Base-by-base conservation (phyloP, 2,329 filamentous ascomycete species). In the Pseudogymnoascus sp. region DNA sequence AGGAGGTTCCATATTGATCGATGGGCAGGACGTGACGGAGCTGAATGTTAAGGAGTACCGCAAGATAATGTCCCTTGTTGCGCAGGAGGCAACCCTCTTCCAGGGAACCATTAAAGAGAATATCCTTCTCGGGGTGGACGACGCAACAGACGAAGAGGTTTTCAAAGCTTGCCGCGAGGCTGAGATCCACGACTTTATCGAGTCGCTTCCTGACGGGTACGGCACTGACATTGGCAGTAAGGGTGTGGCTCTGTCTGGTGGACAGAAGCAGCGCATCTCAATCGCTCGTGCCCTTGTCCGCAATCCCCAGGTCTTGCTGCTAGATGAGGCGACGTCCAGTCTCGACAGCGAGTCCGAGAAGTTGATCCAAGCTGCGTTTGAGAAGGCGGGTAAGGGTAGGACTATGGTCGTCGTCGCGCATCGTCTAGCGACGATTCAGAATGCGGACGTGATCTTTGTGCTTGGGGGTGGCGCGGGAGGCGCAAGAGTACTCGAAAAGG, bases 331-430 rank as follows among this genome's bases (percentile, higher is more conserved):
- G 2, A 86, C 84, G 0, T 80, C 77, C 1, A 80, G 78, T 61
- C 72, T 87, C 0, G 84, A 87, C 65, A 81, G 80, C 2, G 78
- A 84, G 67, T 82, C 79, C 1, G 84, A 86, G 70, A 78, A 82
- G 42, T 71, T 82, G 3, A 80, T 87, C 1, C 83, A 93, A 73
- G 78, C 77, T 0, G 88, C 88, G 0, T 85, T 93, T 70, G 87
- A 91, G 77, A 79, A 79, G 43, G 85, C 84, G 0, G 80, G 80
- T 3, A 79, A 80, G 66, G 83, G 82, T 2, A 76, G 82, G 6
- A 86, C 90, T 1, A 90, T 89, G 65, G 79, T 95, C 2, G 88
- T 89, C 2, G 89, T 95, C 9, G 90, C 90, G 1, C 90, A 93
- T 72, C 80, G 90, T 12, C 78, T 93, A 59, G 87, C 87, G 0